Evolutionary conservation across 495 filamentous ascomycete genomes (phyloP).

Genomic region (Aspergillus wentii): DNA sequence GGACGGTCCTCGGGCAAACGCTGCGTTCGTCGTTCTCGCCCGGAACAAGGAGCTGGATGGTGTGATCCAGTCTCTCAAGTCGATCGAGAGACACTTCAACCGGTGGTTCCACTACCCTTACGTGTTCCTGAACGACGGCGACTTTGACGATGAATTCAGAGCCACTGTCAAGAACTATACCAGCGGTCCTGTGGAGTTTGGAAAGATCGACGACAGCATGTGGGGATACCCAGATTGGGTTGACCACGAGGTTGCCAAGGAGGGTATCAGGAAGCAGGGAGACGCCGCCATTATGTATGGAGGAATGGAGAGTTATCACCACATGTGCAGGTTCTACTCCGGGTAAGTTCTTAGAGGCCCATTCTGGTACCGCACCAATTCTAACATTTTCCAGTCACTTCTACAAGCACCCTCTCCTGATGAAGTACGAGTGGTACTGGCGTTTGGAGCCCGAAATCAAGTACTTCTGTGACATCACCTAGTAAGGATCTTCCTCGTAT

Average conservation of each 20-base stretch:
- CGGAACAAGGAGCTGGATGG: constrained; percentile 96
- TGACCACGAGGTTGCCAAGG: constrained; percentile 86
- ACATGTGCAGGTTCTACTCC: constrained; percentile 98
- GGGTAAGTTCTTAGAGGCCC: constrained; percentile 51
- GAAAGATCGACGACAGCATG: constrained; percentile 83
- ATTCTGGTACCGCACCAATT: constrained; percentile 7
- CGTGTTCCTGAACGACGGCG: constrained; percentile 96
- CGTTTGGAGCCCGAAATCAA: constrained; percentile 99
- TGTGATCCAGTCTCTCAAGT: constrained; percentile 94
- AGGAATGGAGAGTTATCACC: constrained; percentile 97
- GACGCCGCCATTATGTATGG: constrained; percentile 99
- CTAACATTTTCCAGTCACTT: constrained; percentile 63
- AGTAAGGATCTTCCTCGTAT: constrained; percentile 55
- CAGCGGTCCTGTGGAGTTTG: constrained; percentile 80
- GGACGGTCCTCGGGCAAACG: constrained; percentile 76
- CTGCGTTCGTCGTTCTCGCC: constrained; percentile 91
- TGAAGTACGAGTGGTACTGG: constrained; percentile 99
- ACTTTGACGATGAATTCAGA: constrained; percentile 92
- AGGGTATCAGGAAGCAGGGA: constrained; percentile 92
- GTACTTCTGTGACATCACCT: constrained; percentile 99
- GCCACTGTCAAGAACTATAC: constrained; percentile 87
- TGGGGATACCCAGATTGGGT: constrained; percentile 99
- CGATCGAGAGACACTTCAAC: constrained; percentile 98
- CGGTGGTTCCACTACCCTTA: constrained; percentile 99
- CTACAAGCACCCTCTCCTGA: constrained; percentile 92